Conservation (phyloP, 2,329 filamentous ascomycete species). For the Hypoxylon sp. region DNA sequence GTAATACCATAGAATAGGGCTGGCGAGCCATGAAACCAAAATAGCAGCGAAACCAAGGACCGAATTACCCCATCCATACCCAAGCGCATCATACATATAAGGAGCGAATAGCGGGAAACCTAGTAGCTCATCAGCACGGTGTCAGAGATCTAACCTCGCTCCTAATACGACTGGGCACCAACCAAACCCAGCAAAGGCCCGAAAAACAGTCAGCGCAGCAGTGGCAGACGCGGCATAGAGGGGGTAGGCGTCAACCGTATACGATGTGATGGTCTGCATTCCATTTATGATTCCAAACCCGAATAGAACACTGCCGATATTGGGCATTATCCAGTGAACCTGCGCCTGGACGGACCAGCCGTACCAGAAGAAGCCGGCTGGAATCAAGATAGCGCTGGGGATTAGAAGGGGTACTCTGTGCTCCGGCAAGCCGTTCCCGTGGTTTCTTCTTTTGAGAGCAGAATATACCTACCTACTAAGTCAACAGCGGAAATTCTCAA, state of each 20-base stretch:
- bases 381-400: not conserved
- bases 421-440: not conserved
- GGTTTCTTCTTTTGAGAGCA: not conserved
- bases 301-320: not conserved
- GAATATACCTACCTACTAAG: not conserved
- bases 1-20: not conserved
- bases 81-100: not conserved
- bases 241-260: not conserved
- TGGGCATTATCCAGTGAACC: not conserved
- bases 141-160: not conserved
- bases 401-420: not conserved
- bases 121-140: not conserved
- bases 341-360: not conserved
- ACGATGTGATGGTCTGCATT: not conserved
- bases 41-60: not conserved
- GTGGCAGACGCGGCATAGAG: not conserved
- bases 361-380: not conserved
- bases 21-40: not conserved
- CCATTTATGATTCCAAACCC: not conserved
- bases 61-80: not conserved
- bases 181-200: not conserved
- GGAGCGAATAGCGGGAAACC: not conserved
- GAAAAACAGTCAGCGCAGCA: not conserved
- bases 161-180: not conserved
- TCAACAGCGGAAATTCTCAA: not conserved